Percentiles rank a stretch among this genome's conserved stretches.
These are phyloP conservation scores for Quercus lobata DNA, from an alignment of 331 rosid species.

Conservation along the genomic window DNA sequence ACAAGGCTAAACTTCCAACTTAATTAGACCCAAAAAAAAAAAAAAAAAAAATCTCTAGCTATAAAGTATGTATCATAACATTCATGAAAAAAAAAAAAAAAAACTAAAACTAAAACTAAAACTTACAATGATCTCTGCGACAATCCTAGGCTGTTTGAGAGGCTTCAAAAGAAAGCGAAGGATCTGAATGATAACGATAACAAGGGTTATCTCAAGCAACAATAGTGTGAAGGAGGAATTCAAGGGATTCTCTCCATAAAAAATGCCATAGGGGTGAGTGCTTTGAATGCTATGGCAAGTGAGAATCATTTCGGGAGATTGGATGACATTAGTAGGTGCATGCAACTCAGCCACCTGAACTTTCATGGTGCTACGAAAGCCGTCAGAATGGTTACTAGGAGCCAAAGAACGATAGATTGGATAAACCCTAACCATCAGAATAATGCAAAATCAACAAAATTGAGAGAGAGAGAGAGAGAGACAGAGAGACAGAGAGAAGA, in stretches of 20 bases:
- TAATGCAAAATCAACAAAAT: slow-evolving; percentile 4
- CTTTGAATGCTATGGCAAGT: not conserved
- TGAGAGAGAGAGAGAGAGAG: not conserved
- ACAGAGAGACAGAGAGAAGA: not conserved
- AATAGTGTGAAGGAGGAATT: slow-evolving; percentile 30
- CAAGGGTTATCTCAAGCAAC: slow-evolving; percentile 32
- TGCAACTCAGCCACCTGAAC: not conserved
- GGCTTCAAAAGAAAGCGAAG: slow-evolving; percentile 57
- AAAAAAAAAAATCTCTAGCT: not conserved
- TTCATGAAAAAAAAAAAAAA: not conserved
- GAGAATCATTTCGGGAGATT: rapidly evolving
- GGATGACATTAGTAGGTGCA: not conserved
- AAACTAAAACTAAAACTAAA: slow-evolving; percentile 15
- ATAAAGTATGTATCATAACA: not conserved
- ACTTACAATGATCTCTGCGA: slow-evolving; percentile 70
- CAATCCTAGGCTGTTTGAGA: slow-evolving; percentile 54
- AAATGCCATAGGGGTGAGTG: slow-evolving; percentile 17
- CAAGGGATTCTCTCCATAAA: slow-evolving; percentile 43
- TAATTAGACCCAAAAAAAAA: not conserved
- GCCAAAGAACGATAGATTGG: slow-evolving; percentile 16
- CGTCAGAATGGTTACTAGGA: slow-evolving; percentile 1
- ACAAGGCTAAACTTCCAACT: too few relatives aligned
- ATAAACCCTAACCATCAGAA: slow-evolving; percentile 42
- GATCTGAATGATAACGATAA: slow-evolving; percentile 24
- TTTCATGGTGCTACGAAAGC: not conserved